These are phyloP conservation scores for Sicyos baderoa DNA, from an alignment of 306 rosid species.

Conservation along the genomic window DNA sequence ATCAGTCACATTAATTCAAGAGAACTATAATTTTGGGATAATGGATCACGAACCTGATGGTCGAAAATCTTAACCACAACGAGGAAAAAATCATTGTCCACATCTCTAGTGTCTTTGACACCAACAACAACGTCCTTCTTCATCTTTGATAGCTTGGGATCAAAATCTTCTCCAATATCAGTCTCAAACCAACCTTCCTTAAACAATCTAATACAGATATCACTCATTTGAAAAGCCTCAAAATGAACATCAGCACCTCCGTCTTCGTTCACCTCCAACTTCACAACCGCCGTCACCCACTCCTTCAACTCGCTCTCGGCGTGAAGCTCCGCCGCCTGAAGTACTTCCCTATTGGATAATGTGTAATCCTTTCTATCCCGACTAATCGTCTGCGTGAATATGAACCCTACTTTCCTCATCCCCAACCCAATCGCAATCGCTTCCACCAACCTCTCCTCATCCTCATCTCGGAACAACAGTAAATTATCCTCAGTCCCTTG, in stretches of 20 bases:
- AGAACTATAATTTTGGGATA: not conserved
- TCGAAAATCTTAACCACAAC: constrained; percentile 80
- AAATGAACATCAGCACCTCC: constrained; percentile 81
- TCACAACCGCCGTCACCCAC: constrained; percentile 93
- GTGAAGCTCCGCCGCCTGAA: constrained; percentile 85
- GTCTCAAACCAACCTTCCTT: constrained; percentile 77
- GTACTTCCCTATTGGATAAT: constrained; percentile 67
- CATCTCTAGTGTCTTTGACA: constrained; percentile 73
- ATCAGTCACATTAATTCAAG: constrained; percentile 3
- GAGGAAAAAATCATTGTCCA: constrained; percentile 94
- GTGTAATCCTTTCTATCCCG: constrained; percentile 88
- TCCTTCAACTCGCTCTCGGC: constrained; percentile 86
- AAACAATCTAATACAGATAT: constrained; percentile 62
- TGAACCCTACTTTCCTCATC: constrained; percentile 78
- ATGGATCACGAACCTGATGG: constrained; percentile 62
- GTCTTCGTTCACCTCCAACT: constrained; percentile 83
- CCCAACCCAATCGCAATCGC: constrained; percentile 82
- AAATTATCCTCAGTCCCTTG: constrained; percentile 67
- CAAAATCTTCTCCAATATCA: constrained; percentile 55
- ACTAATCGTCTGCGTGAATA: constrained; percentile 74
- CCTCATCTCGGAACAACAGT: constrained; percentile 48
- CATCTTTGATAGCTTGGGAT: constrained; percentile 81
- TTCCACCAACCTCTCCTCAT: constrained; percentile 73
- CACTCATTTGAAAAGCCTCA: constrained; percentile 98
- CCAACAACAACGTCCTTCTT: constrained; percentile 95